phyloP scores from a whole-genome alignment of 2,329 filamentous ascomycete genomes.

The Amphichorda felina region DNA sequence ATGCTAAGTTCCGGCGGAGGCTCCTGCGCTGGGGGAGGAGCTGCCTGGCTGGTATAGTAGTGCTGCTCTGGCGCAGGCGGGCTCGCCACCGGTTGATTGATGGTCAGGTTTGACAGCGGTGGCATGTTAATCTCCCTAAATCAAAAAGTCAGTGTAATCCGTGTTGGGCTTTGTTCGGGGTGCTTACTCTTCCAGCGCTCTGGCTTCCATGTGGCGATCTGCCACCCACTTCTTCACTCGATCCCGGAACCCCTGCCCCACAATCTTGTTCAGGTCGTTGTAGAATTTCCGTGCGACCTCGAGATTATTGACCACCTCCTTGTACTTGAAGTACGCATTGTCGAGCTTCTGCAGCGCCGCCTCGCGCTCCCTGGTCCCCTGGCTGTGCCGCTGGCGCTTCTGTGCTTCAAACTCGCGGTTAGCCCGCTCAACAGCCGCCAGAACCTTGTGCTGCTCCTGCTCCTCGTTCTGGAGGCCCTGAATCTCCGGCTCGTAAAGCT shows the following conservation, averaged over 20 bases:
- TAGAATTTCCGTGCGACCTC: slow-evolving; percentile 93
- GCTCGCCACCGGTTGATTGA: slow-evolving; percentile 12
- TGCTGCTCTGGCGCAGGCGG: slow-evolving; percentile 7
- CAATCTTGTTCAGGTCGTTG: slow-evolving; percentile 85
- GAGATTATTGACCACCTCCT: slow-evolving; percentile 85
- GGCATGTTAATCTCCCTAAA: slow-evolving; percentile 40
- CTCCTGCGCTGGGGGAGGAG: slow-evolving; percentile 11
- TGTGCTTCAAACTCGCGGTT: slow-evolving; percentile 69
- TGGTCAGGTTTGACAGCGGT: slow-evolving; percentile 30
- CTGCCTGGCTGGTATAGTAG: slow-evolving; percentile 12
- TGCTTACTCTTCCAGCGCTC: slow-evolving; percentile 61
- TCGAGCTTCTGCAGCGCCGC: slow-evolving; percentile 78
- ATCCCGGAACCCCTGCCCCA: slow-evolving; percentile 68
- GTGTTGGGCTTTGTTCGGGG: not conserved
- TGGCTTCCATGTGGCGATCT: slow-evolving; percentile 68
- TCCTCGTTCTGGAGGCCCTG: slow-evolving; percentile 59
- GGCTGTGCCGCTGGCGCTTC: slow-evolving; percentile 51
- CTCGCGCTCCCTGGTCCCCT: slow-evolving; percentile 62
- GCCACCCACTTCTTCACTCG: slow-evolving; percentile 67
- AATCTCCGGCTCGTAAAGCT: slow-evolving; percentile 67
- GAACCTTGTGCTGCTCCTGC: slow-evolving; percentile 62
- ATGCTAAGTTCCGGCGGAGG: slow-evolving; percentile 36
- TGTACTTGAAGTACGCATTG: slow-evolving; percentile 89
- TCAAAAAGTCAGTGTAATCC: not conserved
- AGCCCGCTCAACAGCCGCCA: slow-evolving; percentile 57